Evolutionary conservation across 176 grass and related monocot genomes (phyloP).

Genomic region (Canna indica): DNA sequence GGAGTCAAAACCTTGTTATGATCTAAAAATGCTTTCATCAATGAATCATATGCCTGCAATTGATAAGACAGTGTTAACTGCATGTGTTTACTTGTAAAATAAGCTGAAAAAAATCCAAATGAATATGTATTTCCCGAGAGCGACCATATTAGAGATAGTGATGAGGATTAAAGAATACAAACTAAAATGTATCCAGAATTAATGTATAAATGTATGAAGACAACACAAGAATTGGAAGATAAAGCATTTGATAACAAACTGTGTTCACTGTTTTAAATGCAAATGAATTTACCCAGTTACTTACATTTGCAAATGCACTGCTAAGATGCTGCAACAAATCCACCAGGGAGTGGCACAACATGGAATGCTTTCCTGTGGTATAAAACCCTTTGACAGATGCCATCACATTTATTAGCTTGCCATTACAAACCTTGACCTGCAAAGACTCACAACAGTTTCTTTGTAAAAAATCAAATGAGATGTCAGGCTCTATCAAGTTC

Average conservation of each 20-base stretch:
- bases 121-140: not conserved
- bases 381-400: slow-evolving; percentile 89
- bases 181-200: not conserved
- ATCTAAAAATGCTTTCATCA: slow-evolving; percentile 92
- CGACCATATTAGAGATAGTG: too few species aligned
- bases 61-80: slow-evolving; percentile 8
- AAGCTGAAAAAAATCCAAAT: not conserved
- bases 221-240: not conserved
- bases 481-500: not conserved
- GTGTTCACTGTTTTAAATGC: not conserved
- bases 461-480: not conserved
- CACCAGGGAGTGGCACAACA: slow-evolving; percentile 51
- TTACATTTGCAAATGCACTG: slow-evolving; percentile 86
- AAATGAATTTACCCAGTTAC: slow-evolving; percentile 13
- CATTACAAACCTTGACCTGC: slow-evolving; percentile 96
- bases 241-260: not conserved
- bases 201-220: not conserved
- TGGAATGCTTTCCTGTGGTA: slow-evolving; percentile 46
- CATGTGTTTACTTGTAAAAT: too few species aligned
- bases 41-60: slow-evolving; percentile 50
- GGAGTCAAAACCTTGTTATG: slow-evolving; percentile 66
- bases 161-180: too few species aligned
- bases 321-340: slow-evolving; percentile 89
- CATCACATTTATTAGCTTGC: slow-evolving; percentile 65
- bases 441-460: slow-evolving; percentile 14